Evolutionary conservation across 1,139 yeast genomes (phyloP).

Genomic region (Zygosaccharomyces pseudobailii): DNA sequence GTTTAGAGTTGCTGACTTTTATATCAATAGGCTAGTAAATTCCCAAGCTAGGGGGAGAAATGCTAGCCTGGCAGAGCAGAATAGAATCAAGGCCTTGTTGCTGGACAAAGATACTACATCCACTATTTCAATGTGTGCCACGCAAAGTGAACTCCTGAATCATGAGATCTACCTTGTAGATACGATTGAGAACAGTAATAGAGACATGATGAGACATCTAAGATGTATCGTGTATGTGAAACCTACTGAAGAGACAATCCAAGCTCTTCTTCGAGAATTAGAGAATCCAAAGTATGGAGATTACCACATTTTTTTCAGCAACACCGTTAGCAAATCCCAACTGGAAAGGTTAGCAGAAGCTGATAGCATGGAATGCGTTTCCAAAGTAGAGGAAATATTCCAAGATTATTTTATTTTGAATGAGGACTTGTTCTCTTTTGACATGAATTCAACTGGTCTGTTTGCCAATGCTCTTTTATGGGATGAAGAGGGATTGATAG

Average conservation of each 20-base stretch:
- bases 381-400: slow-evolving; percentile 73
- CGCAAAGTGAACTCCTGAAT: slow-evolving; percentile 78
- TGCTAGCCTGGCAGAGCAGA: slow-evolving; percentile 31
- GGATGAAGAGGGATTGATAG: slow-evolving; percentile 47
- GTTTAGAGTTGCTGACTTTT: slow-evolving; percentile 46
- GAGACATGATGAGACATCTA: slow-evolving; percentile 78
- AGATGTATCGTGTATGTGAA: slow-evolving; percentile 76
- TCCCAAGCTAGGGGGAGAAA: slow-evolving; percentile 21
- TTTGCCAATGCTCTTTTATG: slow-evolving; percentile 34
- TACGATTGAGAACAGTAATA: slow-evolving; percentile 53
- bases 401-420: slow-evolving; percentile 78
- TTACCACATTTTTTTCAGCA: slow-evolving; percentile 74
- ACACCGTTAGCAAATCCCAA: slow-evolving; percentile 65
- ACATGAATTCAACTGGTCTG: slow-evolving; percentile 28
- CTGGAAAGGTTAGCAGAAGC: slow-evolving; percentile 84
- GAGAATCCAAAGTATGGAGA: slow-evolving; percentile 70
- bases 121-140: slow-evolving; percentile 76
- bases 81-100: slow-evolving; percentile 65
- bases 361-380: slow-evolving; percentile 79
- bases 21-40: slow-evolving; percentile 45
- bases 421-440: slow-evolving; percentile 56
- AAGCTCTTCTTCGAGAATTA: slow-evolving; percentile 58
- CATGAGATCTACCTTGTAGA: slow-evolving; percentile 82
- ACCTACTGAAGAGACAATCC: slow-evolving; percentile 65
- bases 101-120: slow-evolving; percentile 78